Base-by-base conservation (phyloP, 768 basidiomycete species). In the Termitomyces heimii region DNA sequence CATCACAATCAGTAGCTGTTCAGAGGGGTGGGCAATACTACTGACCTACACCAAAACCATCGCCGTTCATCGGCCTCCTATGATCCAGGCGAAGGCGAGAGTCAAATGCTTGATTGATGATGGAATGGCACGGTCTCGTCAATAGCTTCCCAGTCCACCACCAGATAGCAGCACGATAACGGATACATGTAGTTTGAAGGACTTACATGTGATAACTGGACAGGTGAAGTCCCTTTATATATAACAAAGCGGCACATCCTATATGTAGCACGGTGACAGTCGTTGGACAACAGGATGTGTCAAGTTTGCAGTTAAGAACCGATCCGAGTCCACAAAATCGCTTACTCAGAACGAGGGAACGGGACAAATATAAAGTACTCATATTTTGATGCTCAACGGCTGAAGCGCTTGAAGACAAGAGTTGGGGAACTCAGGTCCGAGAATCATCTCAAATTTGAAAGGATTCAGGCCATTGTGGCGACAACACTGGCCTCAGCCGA, bases 101-200 rank as follows among this genome's bases (percentile, higher is more conserved):
- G 73, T 98, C 96, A 66, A 94, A 95, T 0, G 96, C 94, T 74
- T 97, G 94, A 70, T 96, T 96, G 70, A 95, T 97, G 74, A 98
- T 97, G 3, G 91, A 93, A 74, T 98, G 96, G 59, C 88, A 87
- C 51, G 96, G 96, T 48, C 91, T 81, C 44, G 95, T 98, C 63
- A 98, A 79, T n/a, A 98, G 82, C 82, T 92, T 62, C 14, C 18
- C 20, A 20, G 56, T 32, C 32, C 52, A 24, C 53, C 47, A 50
- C 37, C 13, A 53, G 53, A 28, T 31, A 35, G 35, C 28, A 61
- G 9, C 26, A 44, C 16, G 29, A 56, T 52, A 20, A 12, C 18
- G 31, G n/a, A n/a, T n/a, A n/a, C n/a, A 55, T 13, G n/a, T 28
- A 16, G 40, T 31, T 31, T 10, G 28, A 47, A 55, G 37, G 40